Evolutionary conservation across 2,329 filamentous ascomycete species (phyloP), one percentile per base, ranked within the genome.

Genomic region (Dothideomycetes sp.): DNA sequence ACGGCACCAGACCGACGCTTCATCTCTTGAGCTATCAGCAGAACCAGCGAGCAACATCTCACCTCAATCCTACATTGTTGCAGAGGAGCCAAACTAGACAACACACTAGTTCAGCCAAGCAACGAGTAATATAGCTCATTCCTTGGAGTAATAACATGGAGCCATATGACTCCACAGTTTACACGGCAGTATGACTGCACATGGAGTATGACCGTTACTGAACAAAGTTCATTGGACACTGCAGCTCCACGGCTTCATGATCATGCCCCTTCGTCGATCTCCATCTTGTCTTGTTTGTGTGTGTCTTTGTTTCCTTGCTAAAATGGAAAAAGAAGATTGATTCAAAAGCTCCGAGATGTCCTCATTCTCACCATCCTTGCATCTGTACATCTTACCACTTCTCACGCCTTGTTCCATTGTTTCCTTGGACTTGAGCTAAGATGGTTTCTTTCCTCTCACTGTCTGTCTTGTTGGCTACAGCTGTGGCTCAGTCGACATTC

Each of bases 401-500:
- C 6, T 7, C 4, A 34, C 23, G 8, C 23, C 12, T 25, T 25
- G 23, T 25, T 8, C n/a, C n/a, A 7, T 30, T 15, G 7, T 8
- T 12, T 12, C 17, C 20, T 29, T 36, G 23, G 25, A 12, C 30
- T 29, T 12, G 5, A 19, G 32, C 31, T 12, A 33, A 11, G n/a
- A 47, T 49, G 45, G 28, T 44, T 47, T 41, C 41, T 33, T 35
- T 49, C 36, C 36, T 45, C 34, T 47, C 19, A 16, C 31, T 35
- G 6, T 3, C 36, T 13, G 13, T 37, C 23, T 24, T 41, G 15
- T 15, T 13, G 16, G 11, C 37, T 10, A 22, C 28, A 10, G 43
- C 23, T 16, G 24, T 19, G 4, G 49, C 41, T 4, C 45, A 57
- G 32, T 81, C 78, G 8, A 74, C 67, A 2, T 84, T 82, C 54